These are phyloP conservation scores for Globisporangium rhizosaccharum DNA, from an alignment of 352 stramenopile species.

Conservation along the genomic window DNA sequence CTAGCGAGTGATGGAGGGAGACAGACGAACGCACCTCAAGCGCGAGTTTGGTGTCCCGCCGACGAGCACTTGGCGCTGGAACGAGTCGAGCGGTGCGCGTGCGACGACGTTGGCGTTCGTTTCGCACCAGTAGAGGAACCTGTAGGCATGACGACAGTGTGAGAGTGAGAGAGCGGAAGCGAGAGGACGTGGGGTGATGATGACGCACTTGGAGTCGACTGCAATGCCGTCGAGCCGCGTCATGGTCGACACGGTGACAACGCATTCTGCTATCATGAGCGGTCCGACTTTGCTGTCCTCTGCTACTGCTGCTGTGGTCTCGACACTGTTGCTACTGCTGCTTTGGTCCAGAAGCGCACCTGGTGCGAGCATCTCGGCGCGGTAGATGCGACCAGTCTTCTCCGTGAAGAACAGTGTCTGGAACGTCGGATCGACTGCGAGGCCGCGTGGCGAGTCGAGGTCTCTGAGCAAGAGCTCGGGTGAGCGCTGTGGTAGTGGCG, in stretches of 20 bases:
- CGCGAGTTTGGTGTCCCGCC: constrained; percentile 44
- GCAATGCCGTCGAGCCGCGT: constrained; percentile 58
- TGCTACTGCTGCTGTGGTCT: background rate
- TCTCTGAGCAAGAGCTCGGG: constrained; percentile 26
- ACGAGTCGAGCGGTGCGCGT: constrained; percentile 34
- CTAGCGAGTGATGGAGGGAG: background rate
- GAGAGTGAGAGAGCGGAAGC: background rate
- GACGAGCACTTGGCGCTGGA: constrained; percentile 43
- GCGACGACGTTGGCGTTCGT: constrained; percentile 58
- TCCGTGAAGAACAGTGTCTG: constrained; percentile 61
- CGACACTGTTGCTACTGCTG: constrained; percentile 8
- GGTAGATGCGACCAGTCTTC: constrained; percentile 60
- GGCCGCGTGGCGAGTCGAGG: constrained; percentile 43
- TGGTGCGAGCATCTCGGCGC: constrained; percentile 14
- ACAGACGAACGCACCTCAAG: constrained; percentile 29
- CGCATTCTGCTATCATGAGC: constrained; percentile 16
- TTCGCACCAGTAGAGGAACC: constrained; percentile 69
- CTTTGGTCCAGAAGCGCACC: background rate
- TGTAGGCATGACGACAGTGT: constrained; percentile 4
- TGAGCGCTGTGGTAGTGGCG: background rate
- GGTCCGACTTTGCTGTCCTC: constrained; percentile 8
- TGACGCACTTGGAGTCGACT: constrained; percentile 40
- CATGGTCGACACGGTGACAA: constrained; percentile 36
- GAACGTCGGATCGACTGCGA: constrained; percentile 29
- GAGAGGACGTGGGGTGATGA: background rate